Conservation (phyloP, 2,329 filamentous ascomycete genomes). For the Penicillium sp. region DNA sequence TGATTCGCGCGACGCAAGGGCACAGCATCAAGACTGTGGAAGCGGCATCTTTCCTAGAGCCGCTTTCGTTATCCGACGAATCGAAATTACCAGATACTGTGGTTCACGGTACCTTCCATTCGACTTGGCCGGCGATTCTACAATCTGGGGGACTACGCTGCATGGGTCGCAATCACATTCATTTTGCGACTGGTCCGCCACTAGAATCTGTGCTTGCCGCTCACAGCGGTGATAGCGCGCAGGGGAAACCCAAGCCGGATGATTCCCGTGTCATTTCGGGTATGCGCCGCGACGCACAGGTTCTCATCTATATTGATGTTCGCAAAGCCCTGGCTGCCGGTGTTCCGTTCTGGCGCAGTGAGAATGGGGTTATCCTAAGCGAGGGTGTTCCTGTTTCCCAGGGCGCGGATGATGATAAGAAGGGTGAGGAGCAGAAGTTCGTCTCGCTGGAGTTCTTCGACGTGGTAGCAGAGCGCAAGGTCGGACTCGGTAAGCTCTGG, state of each 20-base stretch:
- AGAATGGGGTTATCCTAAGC: constrained; percentile 72
- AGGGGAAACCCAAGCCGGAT: constrained; percentile 10
- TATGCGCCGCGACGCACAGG: constrained; percentile 75
- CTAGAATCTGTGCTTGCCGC: constrained; percentile 35
- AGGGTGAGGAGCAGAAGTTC: constrained; percentile 54
- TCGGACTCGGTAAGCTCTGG: constrained; percentile 71
- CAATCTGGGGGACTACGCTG: constrained; percentile 73
- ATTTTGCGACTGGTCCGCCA: constrained; percentile 78
- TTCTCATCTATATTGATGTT: constrained; percentile 77
- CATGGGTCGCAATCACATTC: constrained; percentile 86
- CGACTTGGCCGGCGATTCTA: constrained; percentile 74
- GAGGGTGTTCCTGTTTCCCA: constrained; percentile 44
- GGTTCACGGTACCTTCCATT: constrained; percentile 87
- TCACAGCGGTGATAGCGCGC: constrained; percentile 18
- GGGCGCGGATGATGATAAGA: constrained; percentile 45
- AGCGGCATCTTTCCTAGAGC: constrained; percentile 68
- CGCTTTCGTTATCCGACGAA: constrained; percentile 61
- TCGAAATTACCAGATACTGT: constrained; percentile 62
- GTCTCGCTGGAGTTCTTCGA: constrained; percentile 69
- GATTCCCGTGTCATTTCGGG: constrained; percentile 66
- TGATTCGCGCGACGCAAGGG: constrained; percentile 95
- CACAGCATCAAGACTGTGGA: constrained; percentile 77
- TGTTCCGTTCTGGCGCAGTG: constrained; percentile 74
- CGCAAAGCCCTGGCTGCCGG: constrained; percentile 62
- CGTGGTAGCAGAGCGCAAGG: constrained; percentile 71